These are phyloP conservation scores for Zelonia costaricensis DNA, from an alignment of 208 protist genomes.

Conservation along the genomic window DNA sequence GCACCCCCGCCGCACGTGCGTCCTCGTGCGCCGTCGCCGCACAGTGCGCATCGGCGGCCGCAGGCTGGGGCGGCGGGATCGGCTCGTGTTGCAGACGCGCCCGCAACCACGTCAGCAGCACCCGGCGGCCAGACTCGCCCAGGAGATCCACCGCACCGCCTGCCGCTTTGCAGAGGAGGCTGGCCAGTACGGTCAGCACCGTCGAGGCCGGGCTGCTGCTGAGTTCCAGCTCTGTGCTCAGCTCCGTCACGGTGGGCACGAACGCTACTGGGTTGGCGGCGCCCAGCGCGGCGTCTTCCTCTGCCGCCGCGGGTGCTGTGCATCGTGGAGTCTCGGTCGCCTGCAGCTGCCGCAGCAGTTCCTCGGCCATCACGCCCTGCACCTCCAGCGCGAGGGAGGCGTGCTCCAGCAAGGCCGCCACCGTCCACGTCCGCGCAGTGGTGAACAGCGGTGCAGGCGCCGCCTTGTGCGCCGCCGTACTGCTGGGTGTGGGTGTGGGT, in stretches of 20 bases:
- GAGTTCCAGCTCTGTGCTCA: constrained; percentile 22
- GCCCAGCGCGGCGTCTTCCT: background rate
- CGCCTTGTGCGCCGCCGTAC: background rate
- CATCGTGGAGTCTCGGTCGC: no score
- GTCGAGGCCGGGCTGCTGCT: constrained; percentile 26
- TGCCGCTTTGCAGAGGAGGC: constrained; percentile 23
- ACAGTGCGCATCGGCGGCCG: background rate
- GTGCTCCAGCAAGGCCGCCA: constrained; percentile 22
- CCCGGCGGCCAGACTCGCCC: constrained; percentile 3
- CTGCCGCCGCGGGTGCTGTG: background rate
- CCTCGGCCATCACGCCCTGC: constrained; percentile 32
- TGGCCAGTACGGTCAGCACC: constrained; percentile 24
- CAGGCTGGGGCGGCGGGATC: background rate
- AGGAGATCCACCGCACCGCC: constrained; percentile 32
- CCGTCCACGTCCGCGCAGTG: constrained; percentile 14
- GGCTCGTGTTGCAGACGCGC: constrained; percentile 20
- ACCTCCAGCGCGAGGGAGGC: constrained; percentile 30
- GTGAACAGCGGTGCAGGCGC: background rate
- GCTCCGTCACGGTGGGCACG: constrained; percentile 7
- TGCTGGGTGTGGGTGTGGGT: no score
- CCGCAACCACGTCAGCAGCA: constrained; percentile 34
- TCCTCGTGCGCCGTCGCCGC: background rate
- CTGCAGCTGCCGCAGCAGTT: constrained; percentile 30
- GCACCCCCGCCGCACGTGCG: constrained; percentile 6
- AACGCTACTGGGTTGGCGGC: constrained; percentile 4